Percentiles rank a stretch among this genome's conserved stretches.
These are phyloP conservation scores for Themeda triandra DNA, from an alignment of 176 grass and related monocot genomes.

Conservation along the genomic window DNA sequence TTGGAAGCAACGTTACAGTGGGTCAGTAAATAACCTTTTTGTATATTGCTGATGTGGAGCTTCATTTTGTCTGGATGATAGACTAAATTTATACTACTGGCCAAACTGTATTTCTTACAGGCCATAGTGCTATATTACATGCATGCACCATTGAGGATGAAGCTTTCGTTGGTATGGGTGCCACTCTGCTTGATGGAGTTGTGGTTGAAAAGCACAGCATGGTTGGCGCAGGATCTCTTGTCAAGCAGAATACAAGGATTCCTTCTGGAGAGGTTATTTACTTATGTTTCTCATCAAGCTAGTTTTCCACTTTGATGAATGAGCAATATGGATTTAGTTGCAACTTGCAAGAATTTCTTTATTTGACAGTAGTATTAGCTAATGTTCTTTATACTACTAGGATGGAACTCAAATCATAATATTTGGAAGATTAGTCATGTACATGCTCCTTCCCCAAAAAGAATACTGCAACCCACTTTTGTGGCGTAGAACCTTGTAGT, in stretches of 20 bases:
- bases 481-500: background rate
- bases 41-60: background rate
- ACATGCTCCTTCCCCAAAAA: background rate
- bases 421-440: background rate
- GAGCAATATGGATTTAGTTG: background rate
- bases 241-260: slow-evolving; percentile 86
- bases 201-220: slow-evolving; percentile 93
- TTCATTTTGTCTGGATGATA: slow-evolving; percentile 16
- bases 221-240: slow-evolving; percentile 83
- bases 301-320: slow-evolving; percentile 8
- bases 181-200: slow-evolving; percentile 84
- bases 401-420: background rate
- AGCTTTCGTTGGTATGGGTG: slow-evolving; percentile 94
- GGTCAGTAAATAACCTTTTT: slow-evolving; percentile 50
- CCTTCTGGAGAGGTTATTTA: slow-evolving; percentile 82
- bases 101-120: slow-evolving; percentile 42
- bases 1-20: slow-evolving; percentile 84
- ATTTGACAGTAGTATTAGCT: background rate
- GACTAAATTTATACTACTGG: background rate
- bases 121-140: slow-evolving; percentile 88
- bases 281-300: slow-evolving; percentile 10
- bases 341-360: background rate
- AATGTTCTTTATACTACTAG: background rate
- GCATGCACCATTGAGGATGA: slow-evolving; percentile 90
- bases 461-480: background rate